These are phyloP conservation scores for Talaromyces piceae DNA, from an alignment of 2,329 filamentous ascomycete species.

Conservation along the genomic window DNA sequence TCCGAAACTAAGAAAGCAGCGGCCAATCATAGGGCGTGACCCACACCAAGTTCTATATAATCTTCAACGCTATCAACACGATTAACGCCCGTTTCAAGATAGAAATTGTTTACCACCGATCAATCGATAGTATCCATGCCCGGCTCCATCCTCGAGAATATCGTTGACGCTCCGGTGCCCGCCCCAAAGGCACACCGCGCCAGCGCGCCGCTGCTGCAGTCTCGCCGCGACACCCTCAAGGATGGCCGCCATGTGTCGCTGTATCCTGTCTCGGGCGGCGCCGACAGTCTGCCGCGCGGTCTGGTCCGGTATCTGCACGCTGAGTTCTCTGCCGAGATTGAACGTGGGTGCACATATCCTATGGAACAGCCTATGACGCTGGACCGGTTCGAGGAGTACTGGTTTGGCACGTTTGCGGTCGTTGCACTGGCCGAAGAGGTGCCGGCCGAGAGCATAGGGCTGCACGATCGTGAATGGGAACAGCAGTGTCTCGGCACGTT, in stretches of 20 bases:
- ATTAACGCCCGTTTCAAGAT: too few species aligned
- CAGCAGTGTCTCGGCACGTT: constrained; percentile 32
- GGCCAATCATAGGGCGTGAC: neutral
- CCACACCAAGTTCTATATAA: too few species aligned
- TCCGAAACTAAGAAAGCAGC: neutral
- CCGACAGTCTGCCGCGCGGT: constrained; percentile 16
- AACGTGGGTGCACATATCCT: constrained; percentile 30
- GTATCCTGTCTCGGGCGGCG: constrained; percentile 22
- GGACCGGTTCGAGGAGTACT: constrained; percentile 27
- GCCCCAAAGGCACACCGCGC: constrained; percentile 16
- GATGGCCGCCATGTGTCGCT: constrained; percentile 11
- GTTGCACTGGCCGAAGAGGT: constrained; percentile 21
- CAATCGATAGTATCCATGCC: too few species aligned
- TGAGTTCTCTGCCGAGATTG: constrained; percentile 30
- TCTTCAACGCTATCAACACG: too few species aligned
- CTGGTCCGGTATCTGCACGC: constrained; percentile 23
- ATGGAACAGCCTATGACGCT: constrained; percentile 28
- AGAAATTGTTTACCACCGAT: too few species aligned
- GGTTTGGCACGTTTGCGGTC: constrained; percentile 33
- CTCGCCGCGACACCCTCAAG: constrained; percentile 21
- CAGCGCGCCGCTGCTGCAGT: constrained; percentile 16
- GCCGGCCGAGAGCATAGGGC: constrained; percentile 5
- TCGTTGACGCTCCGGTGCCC: constrained; percentile 20
- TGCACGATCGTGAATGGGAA: constrained; percentile 26
- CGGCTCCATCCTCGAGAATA: constrained; percentile 27